Conservation (phyloP, 495 filamentous ascomycete genomes). For the Aspergillus ostianus region DNA sequence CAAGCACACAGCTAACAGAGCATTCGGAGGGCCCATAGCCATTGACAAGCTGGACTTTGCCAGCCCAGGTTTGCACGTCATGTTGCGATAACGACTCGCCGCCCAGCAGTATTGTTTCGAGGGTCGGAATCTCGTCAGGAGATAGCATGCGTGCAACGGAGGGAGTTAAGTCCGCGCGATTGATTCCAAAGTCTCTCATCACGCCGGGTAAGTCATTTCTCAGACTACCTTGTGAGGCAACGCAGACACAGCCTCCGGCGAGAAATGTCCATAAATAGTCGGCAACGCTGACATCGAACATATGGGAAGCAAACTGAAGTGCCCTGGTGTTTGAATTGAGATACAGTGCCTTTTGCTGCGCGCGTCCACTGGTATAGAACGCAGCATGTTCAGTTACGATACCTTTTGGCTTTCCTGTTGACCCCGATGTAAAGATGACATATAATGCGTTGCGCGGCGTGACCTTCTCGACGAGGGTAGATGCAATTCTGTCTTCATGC, state of each 20-base stretch:
- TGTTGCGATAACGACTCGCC: constrained; percentile 40
- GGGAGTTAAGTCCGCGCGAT: constrained; percentile 35
- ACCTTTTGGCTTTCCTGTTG: constrained; percentile 40
- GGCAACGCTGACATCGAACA: constrained; percentile 36
- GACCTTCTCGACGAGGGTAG: background rate
- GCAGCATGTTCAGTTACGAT: constrained; percentile 40
- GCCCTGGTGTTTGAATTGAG: constrained; percentile 16
- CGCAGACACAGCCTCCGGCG: constrained; percentile 37
- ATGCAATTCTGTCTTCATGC: background rate
- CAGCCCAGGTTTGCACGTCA: constrained; percentile 42
- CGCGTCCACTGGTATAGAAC: constrained; percentile 20
- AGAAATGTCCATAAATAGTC: constrained; percentile 37
- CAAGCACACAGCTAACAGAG: constrained; percentile 24
- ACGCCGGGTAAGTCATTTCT: constrained; percentile 24
- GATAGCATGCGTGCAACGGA: constrained; percentile 31
- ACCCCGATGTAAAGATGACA: constrained; percentile 39
- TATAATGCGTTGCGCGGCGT: background rate
- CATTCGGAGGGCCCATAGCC: constrained; percentile 50
- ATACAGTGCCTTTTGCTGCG: constrained; percentile 1
- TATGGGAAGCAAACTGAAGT: constrained; percentile 39
- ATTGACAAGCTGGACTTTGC: constrained; percentile 39
- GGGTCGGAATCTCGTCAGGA: constrained; percentile 26
- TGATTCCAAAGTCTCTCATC: constrained; percentile 28
- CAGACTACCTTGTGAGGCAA: constrained; percentile 29
- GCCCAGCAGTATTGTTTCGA: constrained; percentile 32